Base-by-base conservation (phyloP, 2,329 filamentous ascomycete genomes). In the Xylaria arbuscula region DNA sequence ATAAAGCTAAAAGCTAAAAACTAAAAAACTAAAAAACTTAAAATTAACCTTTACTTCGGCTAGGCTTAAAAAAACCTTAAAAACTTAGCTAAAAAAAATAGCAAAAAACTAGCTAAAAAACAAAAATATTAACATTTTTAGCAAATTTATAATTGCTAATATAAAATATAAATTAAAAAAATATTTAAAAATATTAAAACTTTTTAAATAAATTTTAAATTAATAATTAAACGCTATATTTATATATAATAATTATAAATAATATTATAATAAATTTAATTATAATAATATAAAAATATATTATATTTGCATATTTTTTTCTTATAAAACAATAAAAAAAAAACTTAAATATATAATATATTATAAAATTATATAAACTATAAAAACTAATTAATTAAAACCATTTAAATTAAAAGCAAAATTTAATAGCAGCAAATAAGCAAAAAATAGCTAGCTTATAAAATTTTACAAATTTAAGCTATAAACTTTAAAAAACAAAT, bases 181-280 rank as follows among this genome's bases (percentile, higher is more conserved):
- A 45, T 58, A 22, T 6, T 22, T 58, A 48, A 48, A 58, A 32
- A 9, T 58, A 48, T 22, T 58, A 47, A 10, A 19, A 1, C 4
- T 58, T 8, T 8, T 34, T 47, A 58, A 58, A 48, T 48, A 47
- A 58, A 34, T 11, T 2, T 58, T 58, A 58, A 58, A 11, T 17
- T 58, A 58, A 15, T 58, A 47, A 3, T 19, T 58, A 58, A 58
- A 47, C 34, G 13, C 13, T 34, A 58, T 47, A 34, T 58, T 58
- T 6, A 1, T 2, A n/a, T 58, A 58, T 36, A 58, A 13, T 15
- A n/a, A 58, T 24, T 58, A 58, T 47, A 34, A 34, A 19, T 58
- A 47, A 34, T 58, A 58, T 6, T 58, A 58, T 58, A 58, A 58
- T 13, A 58, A 47, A 22, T 58, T 48, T 58, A 58, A 58, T 17